phyloP scores from a whole-genome alignment of 495 filamentous ascomycete genomes.

The Penicillium subrubescens region DNA sequence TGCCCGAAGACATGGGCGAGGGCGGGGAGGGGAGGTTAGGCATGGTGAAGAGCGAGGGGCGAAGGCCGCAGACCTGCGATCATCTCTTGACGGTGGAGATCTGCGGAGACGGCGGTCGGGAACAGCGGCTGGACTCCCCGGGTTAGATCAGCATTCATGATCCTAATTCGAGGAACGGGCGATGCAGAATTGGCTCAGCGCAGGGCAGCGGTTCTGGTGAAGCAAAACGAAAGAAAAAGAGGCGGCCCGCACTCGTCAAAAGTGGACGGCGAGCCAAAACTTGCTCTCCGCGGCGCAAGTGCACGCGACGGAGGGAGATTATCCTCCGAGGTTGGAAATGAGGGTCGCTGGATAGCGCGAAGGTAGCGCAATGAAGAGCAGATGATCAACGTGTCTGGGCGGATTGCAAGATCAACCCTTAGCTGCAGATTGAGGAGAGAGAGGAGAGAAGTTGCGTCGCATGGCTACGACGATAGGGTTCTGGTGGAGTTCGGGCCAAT shows the following conservation, averaged over 20 bases:
- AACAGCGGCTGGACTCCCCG: constrained; percentile 25
- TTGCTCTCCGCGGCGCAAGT: constrained; percentile 26
- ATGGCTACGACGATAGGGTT: constrained; percentile 16
- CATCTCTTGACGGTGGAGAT: constrained; percentile 39
- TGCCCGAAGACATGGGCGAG: constrained; percentile 41
- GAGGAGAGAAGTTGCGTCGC: constrained; percentile 6
- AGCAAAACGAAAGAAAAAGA: constrained; percentile 14
- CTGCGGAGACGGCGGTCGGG: constrained; percentile 32
- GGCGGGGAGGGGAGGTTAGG: constrained; percentile 40
- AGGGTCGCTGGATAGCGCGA: constrained; percentile 6
- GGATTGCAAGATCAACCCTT: not conserved
- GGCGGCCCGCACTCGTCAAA: constrained; percentile 18
- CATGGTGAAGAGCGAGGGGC: constrained; percentile 36
- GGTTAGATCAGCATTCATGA: constrained; percentile 39
- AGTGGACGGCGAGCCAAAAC: constrained; percentile 7
- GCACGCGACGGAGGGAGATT: constrained; percentile 16
- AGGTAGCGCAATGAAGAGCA: not conserved
- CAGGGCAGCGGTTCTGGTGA: constrained; percentile 15
- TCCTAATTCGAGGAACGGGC: constrained; percentile 22
- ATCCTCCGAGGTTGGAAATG: constrained; percentile 17
- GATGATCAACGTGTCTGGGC: constrained; percentile 7
- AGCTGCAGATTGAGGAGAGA: constrained; percentile 16
- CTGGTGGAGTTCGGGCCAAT: constrained; percentile 22
- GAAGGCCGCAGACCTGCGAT: constrained; percentile 35
- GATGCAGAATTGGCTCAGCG: constrained; percentile 3